Evolutionary conservation across 2,329 filamentous ascomycete species (phyloP), one percentile per base, ranked within the genome.

Genomic region (Byssothecium circinans): DNA sequence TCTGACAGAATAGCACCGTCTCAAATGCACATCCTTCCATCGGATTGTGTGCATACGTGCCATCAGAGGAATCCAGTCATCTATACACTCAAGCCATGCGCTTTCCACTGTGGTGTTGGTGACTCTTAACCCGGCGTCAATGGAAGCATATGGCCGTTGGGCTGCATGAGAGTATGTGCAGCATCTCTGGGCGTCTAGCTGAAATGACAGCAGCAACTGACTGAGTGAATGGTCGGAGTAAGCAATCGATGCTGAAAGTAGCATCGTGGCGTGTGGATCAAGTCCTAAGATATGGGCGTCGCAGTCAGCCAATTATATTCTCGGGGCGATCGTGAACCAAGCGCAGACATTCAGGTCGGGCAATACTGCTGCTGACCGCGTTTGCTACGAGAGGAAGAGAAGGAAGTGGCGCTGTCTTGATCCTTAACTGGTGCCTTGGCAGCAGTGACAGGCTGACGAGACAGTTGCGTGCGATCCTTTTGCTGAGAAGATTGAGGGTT

Each of bases 241-340:
- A 6, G 23, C 29, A n/a, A 32, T 32, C 29, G 47, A 59, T 64
- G 61, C 59, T 54, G 41, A 45, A 30, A 41, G 53, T 60, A 65
- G 59, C 59, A 62, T 49, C 51, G 25, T 44, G 47, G 38, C 44
- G 25, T 38, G 38, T 43, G 20, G 41, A 62, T 68, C 65, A 68
- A 49, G 62, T 68, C 65, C 65, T 68, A 54, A 8, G 44, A 32
- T 38, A 54, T 47, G 56, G 62, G 62, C 61, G 53, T 56, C 34
- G 38, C 50, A 41, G 61, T 67, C 60, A 67, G 64, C 62, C 40
- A 35, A 25, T 45, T 50, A 41, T 46, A 45, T 41, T 5, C 20
- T 19, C 19, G 15, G 23, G 10, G 8, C 32, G 18, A 22, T 15
- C 4, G n/a, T 25, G 12, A 32, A n/a, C 7, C 34, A n/a, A 38